Evolutionary conservation across 2,329 filamentous ascomycete species (phyloP).

Genomic region (Fulvia fulva): DNA sequence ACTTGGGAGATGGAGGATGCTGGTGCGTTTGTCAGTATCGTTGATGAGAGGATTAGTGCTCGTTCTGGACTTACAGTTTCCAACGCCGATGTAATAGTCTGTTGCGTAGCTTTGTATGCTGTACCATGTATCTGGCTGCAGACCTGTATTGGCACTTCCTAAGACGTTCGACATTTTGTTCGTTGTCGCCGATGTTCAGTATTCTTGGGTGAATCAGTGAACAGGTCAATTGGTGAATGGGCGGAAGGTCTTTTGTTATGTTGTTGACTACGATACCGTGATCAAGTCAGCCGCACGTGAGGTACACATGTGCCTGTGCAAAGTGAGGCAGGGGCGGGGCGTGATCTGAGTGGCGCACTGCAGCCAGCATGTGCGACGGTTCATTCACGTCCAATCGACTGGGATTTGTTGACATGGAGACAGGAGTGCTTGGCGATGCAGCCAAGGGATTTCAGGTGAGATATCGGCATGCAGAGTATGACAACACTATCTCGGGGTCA

Average conservation of each 20-base stretch:
- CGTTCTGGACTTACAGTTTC: neutral
- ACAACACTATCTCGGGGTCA: neutral
- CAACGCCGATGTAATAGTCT: slow-evolving; percentile 1
- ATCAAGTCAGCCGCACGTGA: neutral
- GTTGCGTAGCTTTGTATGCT: neutral
- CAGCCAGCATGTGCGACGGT: neutral
- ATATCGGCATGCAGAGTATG: neutral
- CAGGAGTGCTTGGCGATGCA: neutral
- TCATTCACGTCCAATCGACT: neutral
- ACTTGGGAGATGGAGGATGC: neutral
- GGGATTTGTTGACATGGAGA: neutral
- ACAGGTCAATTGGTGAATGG: neutral
- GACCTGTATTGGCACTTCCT: neutral
- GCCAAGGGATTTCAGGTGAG: neutral
- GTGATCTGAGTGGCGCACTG: too few species aligned
- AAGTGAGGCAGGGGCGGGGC: neutral
- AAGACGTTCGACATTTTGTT: neutral
- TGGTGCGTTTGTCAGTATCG: neutral
- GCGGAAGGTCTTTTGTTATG: too few species aligned
- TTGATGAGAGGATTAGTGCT: neutral
- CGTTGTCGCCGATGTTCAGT: neutral
- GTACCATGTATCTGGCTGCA: neutral
- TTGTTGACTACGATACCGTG: neutral
- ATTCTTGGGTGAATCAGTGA: too few species aligned
- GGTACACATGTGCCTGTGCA: neutral